A percentile compares a stretch with the other conserved stretches of the same genome.
These are phyloP conservation scores for Arabidopsis suecica DNA, from an alignment of 345 rosid genomes.

Conservation along the genomic window DNA sequence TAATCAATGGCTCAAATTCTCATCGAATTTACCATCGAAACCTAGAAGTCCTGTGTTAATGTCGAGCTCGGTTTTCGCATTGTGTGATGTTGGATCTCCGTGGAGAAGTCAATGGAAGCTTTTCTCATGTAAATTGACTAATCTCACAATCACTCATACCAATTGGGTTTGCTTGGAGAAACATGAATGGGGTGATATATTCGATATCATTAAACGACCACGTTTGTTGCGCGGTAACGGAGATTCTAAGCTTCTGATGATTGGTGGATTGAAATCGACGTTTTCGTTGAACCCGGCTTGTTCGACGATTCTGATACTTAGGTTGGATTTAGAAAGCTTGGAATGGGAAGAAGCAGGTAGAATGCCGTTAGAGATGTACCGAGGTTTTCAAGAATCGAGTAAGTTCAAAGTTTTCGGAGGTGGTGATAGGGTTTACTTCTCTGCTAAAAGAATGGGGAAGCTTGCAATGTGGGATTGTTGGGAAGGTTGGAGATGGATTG, in stretches of 20 bases:
- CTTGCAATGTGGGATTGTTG: conserved; percentile 79
- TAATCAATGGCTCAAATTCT: conserved; percentile 69
- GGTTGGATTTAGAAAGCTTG: conserved; percentile 74
- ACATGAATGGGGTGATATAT: conserved; percentile 85
- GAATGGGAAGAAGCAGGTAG: conserved; percentile 94
- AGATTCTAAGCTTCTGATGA: conserved; percentile 63
- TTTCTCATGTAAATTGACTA: conserved; percentile 58
- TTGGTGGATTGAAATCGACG: conserved; percentile 81
- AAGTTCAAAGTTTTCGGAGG: conserved; percentile 94
- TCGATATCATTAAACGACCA: conserved; percentile 82
- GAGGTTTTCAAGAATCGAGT: conserved; percentile 68
- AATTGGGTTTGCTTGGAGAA: conserved; percentile 79
- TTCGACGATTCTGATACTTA: conserved; percentile 75
- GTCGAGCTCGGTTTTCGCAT: conserved; percentile 64
- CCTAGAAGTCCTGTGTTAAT: conserved; percentile 79
- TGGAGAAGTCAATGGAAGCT: conserved; percentile 93
- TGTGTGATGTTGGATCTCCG: conserved; percentile 89
- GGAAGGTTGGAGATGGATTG: conserved; percentile 84
- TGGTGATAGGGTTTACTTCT: conserved; percentile 81
- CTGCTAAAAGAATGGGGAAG: conserved; percentile 71
- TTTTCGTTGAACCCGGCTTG: conserved; percentile 76
- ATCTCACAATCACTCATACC: conserved; percentile 47
- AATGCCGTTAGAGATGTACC: conserved; percentile 84
- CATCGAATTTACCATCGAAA: conserved; percentile 83
- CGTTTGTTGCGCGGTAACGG: conserved; percentile 68